Evolutionary conservation across 1,139 yeast genomes (phyloP).

Genomic region (Groenewaldozyma auringiensis): DNA sequence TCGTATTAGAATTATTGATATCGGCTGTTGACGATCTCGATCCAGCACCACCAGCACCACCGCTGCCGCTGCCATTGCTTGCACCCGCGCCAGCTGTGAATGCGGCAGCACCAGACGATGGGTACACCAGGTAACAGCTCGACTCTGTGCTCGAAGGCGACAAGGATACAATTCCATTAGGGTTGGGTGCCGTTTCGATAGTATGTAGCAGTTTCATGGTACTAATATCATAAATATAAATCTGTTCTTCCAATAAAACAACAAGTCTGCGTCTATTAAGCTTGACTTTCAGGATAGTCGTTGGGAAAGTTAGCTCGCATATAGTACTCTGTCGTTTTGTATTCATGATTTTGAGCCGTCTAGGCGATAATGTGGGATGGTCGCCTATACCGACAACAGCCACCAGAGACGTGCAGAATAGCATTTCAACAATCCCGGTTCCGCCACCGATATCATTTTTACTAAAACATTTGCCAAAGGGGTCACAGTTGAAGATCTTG

Average conservation of each 20-base stretch:
- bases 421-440: slow-evolving; percentile 67
- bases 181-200: slow-evolving; percentile 74
- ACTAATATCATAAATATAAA: slow-evolving; percentile 79
- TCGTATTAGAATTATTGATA: neutral
- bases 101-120: slow-evolving; percentile 51
- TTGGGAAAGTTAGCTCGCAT: slow-evolving; percentile 85
- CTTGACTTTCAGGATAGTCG: slow-evolving; percentile 69
- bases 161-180: slow-evolving; percentile 46
- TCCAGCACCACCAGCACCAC: slow-evolving; percentile 8
- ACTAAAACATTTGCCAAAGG: slow-evolving; percentile 75
- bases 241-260: slow-evolving; percentile 75
- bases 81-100: slow-evolving; percentile 35
- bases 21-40: neutral
- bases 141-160: slow-evolving; percentile 49
- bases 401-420: slow-evolving; percentile 77
- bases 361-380: slow-evolving; percentile 68
- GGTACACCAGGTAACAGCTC: slow-evolving; percentile 71
- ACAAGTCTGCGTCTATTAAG: slow-evolving; percentile 68
- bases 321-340: slow-evolving; percentile 63
- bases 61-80: slow-evolving; percentile 7
- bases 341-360: slow-evolving; percentile 73
- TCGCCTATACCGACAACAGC: slow-evolving; percentile 88
- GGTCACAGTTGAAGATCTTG: slow-evolving; percentile 79
- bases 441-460: slow-evolving; percentile 35
- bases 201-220: slow-evolving; percentile 85